Evolutionary conservation across 2,329 filamentous ascomycete genomes (phyloP), one percentile per base, ranked within the genome.

Genomic region (Aureobasidium lini): DNA sequence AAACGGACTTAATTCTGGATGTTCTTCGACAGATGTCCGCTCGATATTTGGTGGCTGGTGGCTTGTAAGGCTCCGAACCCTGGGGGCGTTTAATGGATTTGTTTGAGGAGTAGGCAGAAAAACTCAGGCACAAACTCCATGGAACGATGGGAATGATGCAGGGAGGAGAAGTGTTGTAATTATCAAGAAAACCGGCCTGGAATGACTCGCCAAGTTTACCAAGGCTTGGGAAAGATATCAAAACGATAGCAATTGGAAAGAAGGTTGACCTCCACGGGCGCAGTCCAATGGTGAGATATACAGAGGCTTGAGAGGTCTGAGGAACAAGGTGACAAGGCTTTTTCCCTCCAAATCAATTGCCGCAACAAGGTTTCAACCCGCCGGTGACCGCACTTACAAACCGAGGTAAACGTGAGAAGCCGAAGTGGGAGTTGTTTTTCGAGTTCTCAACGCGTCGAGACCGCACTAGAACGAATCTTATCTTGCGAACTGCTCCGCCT

Each of bases 101-200:
- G 60, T 62, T 72, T 72, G 57, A 71, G 66, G 7, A 72, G 63
- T 0, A 70, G 66, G 60, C 62, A 67, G 62, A 72, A 72, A 64
- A 69, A 71, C 42, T 66, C 63, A 32, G 62, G 52, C 48, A 65
- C 63, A 62, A 69, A 71, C 18, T 69, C 69, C 69, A 71, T 71
- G 56, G 57, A 62, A 59, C 31, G 28, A 36, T 29, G 23, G n/a
- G 23, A n/a, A 57, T 23, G 32, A 34, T 16, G 46, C 31, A 40
- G 34, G 6, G 13, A 15, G 32, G 15, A 13, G 31, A 15, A 28
- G 54, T 18, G 34, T 31, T 39, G 13, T 8, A n/a, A n/a, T 48
- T 39, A 40, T 40, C 34, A 8, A 40, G 28, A 18, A 40, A 48
- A 57, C 15, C 15, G 34, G 15, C 29, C 29, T 34, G 32, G 13